Base-by-base conservation (phyloP, 2,329 filamentous ascomycete species). In the Akanthomyces muscarius region DNA sequence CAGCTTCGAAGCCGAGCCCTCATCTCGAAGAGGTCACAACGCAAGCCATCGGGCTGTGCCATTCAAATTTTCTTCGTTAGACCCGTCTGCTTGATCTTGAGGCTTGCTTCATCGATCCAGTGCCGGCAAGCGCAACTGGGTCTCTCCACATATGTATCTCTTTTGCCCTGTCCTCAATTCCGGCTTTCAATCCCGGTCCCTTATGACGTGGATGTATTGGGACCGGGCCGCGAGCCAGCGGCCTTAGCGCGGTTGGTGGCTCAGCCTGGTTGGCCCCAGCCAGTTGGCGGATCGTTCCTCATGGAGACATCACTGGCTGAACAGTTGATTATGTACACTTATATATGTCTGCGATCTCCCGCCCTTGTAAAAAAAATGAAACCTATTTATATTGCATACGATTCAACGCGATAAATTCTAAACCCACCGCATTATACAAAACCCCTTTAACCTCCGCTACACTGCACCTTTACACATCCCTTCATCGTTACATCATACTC, bases 191-290 rank as follows among this genome's bases (percentile, higher is more conserved):
- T 45, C 21, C 59, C 59, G 59, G 21, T 48, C 30, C 30, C 4
- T 47, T 55, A 62, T 62, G 59, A 62, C 59, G 51, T 62, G 42
- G 38, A 21, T 50, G 11, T 5, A 54, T 23, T 38, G 11, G 18
- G 23, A 25, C 23, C 47, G 21, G 30, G 55, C 28, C 28, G 13
- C 21, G 33, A 47, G 13, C n/a, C n/a, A 38, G 30, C 44, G 36
- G 36, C 13, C 30, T 42, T 60, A 30, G 23, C 47, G 25, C 48
- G n/a, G 48, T 45, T 4, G 47, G 28, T 44, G 23, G 58, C 47
- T 45, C 25, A 28, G 48, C 25, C 58, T 41, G 50, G 23, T 21
- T 48, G 21, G 25, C 13, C 16, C 23, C 30, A 16, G 3, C 23
- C 42, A 25, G 33, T 8, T 38, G 16, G 30, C 55, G 30, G 7